phyloP scores from a whole-genome alignment of 2,329 filamentous ascomycete species.

The Fusarium circinatum region DNA sequence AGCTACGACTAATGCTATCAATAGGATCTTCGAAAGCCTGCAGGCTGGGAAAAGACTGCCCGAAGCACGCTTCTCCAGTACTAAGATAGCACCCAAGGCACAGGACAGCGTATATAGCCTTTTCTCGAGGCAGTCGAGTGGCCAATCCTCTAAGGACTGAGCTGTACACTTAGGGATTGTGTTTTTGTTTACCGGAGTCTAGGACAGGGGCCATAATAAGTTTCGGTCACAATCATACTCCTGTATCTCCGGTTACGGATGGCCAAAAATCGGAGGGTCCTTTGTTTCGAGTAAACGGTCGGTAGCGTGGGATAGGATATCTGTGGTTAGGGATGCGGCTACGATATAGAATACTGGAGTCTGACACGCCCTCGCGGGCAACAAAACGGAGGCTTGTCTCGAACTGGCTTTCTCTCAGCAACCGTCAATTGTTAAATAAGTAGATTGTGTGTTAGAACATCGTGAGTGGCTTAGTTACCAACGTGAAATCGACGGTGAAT shows the following conservation, averaged over 20 bases:
- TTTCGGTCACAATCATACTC: background rate
- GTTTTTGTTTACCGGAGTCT: background rate
- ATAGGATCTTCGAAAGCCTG: slow-evolving; percentile 84
- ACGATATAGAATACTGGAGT: background rate
- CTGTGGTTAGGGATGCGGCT: background rate
- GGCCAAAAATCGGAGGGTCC: background rate
- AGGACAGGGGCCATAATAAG: background rate
- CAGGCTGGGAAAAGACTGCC: slow-evolving; percentile 78
- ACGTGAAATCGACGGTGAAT: background rate
- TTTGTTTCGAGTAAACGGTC: background rate
- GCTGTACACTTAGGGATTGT: background rate
- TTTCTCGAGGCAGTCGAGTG: slow-evolving; percentile 44
- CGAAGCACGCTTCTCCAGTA: slow-evolving; percentile 75
- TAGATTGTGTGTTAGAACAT: background rate
- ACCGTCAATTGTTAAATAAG: background rate
- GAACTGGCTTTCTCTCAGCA: background rate
- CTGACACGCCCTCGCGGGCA: background rate
- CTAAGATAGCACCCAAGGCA: slow-evolving; percentile 69
- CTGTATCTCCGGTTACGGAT: background rate
- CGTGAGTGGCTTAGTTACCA: background rate
- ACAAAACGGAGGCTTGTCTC: background rate
- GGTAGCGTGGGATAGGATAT: background rate
- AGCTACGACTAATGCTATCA: background rate
- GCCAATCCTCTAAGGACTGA: slow-evolving; percentile 13
- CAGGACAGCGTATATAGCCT: slow-evolving; percentile 73